These are phyloP conservation scores for Fusarium hostae DNA, from an alignment of 2,329 filamentous ascomycete species.

Conservation along the genomic window DNA sequence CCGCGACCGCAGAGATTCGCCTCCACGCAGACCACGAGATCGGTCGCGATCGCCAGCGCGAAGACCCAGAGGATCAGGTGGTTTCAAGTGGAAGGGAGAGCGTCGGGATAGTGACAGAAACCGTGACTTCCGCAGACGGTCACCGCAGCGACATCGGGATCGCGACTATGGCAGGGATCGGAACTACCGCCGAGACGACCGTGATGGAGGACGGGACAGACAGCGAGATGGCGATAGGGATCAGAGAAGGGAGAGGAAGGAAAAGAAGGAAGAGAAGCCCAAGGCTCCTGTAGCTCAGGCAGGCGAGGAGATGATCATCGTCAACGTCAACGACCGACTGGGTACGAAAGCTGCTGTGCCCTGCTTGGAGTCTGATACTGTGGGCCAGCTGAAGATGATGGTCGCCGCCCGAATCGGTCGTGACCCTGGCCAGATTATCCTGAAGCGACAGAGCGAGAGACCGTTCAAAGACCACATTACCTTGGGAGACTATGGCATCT, in stretches of 20 bases:
- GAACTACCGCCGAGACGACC: constrained; percentile 37
- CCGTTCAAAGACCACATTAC: constrained; percentile 93
- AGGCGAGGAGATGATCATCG: constrained; percentile 88
- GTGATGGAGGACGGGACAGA: constrained; percentile 35
- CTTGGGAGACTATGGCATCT: constrained; percentile 92
- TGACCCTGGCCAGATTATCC: constrained; percentile 88
- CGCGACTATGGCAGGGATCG: constrained; percentile 34
- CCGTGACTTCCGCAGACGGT: constrained; percentile 41
- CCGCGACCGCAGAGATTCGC: constrained; percentile 30
- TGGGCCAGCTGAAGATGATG: constrained; percentile 89
- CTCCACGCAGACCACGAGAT: constrained; percentile 35
- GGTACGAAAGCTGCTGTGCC: constrained; percentile 96
- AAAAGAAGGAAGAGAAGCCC: constrained; percentile 52
- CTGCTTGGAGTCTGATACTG: constrained; percentile 84
- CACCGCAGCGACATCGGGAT: constrained; percentile 36
- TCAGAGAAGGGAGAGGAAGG: constrained; percentile 50
- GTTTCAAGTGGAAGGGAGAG: constrained; percentile 45
- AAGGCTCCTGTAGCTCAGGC: constrained; percentile 47
- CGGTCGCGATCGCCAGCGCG: constrained; percentile 40
- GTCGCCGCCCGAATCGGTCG: constrained; percentile 90
- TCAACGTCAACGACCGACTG: constrained; percentile 93
- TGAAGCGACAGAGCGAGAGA: constrained; percentile 90
- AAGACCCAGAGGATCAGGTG: constrained; percentile 39
- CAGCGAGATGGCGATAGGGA: constrained; percentile 24
- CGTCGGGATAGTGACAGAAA: constrained; percentile 38